These are phyloP conservation scores for Naganishia sp. DNA, from an alignment of 1,284 basidiomycete genomes.

Conservation along the genomic window DNA sequence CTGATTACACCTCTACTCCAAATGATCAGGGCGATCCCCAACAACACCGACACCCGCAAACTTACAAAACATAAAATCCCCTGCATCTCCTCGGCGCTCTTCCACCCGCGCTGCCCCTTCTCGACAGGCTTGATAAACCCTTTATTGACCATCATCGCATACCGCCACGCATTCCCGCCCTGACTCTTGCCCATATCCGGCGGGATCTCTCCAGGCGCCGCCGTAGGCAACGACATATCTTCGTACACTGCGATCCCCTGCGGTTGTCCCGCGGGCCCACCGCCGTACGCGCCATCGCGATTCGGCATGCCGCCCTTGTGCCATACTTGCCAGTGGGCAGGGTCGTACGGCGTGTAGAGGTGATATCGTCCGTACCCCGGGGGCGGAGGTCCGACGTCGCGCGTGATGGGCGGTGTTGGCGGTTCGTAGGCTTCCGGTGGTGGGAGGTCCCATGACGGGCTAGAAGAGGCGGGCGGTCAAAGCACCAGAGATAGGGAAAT, in stretches of 20 bases:
- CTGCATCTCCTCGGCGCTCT: slow-evolving; percentile 26
- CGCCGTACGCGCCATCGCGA: background rate
- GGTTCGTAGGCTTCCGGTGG: slow-evolving; percentile 74
- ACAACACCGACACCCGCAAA: background rate
- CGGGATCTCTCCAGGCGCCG: slow-evolving; percentile 13
- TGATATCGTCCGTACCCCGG: slow-evolving; percentile 84
- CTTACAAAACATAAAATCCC: slow-evolving; percentile 31
- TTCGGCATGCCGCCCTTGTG: slow-evolving; percentile 44
- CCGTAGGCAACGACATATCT: slow-evolving; percentile 2
- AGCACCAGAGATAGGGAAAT: slow-evolving; percentile 25
- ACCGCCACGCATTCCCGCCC: slow-evolving; percentile 33
- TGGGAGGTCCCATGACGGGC: slow-evolving; percentile 56
- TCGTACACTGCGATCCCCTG: slow-evolving; percentile 14
- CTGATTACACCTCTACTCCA: slow-evolving; percentile 19
- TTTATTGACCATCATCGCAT: slow-evolving; percentile 30
- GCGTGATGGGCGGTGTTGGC: slow-evolving; percentile 69
- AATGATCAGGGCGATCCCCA: background rate
- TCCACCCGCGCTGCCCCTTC: slow-evolving; percentile 30
- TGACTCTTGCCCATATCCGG: slow-evolving; percentile 25
- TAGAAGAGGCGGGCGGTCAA: background rate
- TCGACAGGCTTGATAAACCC: slow-evolving; percentile 29
- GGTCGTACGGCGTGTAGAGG: slow-evolving; percentile 67
- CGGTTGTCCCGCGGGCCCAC: background rate
- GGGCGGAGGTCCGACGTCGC: slow-evolving; percentile 84
- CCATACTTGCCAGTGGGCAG: slow-evolving; percentile 43